These are phyloP conservation scores for Colletotrichum cereale DNA, from an alignment of 2,329 filamentous ascomycete species.

Conservation along the genomic window DNA sequence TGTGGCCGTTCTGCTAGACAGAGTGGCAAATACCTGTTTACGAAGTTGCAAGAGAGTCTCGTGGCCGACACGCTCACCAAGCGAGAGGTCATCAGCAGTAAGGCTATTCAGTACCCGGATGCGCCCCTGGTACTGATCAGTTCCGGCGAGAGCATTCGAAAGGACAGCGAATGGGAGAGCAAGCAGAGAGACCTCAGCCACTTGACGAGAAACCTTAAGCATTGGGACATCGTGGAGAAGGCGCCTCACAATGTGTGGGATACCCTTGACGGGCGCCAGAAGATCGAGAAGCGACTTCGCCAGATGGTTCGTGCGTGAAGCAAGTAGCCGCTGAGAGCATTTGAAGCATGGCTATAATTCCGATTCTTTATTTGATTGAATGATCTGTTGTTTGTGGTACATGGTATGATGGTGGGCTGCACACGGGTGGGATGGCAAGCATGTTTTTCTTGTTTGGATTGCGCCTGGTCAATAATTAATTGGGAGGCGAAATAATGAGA, in stretches of 20 bases:
- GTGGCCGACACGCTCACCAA: constrained; percentile 87
- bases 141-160: constrained; percentile 78
- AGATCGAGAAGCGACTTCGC: constrained; percentile 83
- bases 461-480: neutral
- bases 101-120: constrained; percentile 81
- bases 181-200: constrained; percentile 88
- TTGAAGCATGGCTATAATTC: neutral
- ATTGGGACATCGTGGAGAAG: constrained; percentile 88
- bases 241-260: constrained; percentile 91
- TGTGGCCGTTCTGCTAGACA: constrained; percentile 86
- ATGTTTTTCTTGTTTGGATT: neutral
- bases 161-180: constrained; percentile 79
- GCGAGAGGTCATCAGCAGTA: constrained; percentile 83
- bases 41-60: constrained; percentile 91
- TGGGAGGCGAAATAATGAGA: constrained; percentile 13
- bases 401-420: neutral
- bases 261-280: constrained; percentile 76
- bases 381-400: neutral
- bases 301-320: constrained; percentile 67
- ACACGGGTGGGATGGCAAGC: neutral
- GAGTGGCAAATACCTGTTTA: constrained; percentile 86
- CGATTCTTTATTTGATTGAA: neutral
- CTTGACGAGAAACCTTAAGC: constrained; percentile 81
- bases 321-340: neutral
- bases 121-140: constrained; percentile 86